Percentiles rank a stretch among this genome's conserved stretches.
These are phyloP conservation scores for Asterophora lycoperdoides DNA, from an alignment of 768 basidiomycete species.

Conservation along the genomic window DNA sequence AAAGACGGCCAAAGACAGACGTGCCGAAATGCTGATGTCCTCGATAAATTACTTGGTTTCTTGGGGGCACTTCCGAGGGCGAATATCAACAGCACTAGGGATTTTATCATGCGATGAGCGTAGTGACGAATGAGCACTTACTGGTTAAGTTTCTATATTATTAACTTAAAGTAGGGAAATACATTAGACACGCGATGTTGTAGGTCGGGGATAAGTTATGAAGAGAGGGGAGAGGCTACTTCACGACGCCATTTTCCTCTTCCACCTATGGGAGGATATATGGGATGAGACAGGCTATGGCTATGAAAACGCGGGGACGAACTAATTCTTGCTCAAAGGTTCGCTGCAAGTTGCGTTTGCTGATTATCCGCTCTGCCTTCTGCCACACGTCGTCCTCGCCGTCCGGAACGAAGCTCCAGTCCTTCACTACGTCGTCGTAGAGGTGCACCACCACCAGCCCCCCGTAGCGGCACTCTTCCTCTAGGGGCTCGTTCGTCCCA, in stretches of 20 bases:
- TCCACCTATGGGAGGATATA: not conserved
- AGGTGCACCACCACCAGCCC: constrained; percentile 7
- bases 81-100: not conserved
- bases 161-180: not conserved
- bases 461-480: constrained; percentile 2
- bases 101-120: constrained; percentile 3
- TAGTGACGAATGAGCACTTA: not conserved
- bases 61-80: too few relatives aligned
- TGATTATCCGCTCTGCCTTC: constrained; percentile 8
- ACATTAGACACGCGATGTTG: not conserved
- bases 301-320: not conserved
- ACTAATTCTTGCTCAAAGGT: not conserved
- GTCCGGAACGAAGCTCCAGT: constrained; percentile 11
- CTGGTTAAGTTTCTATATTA: not conserved
- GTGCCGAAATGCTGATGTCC: too few relatives aligned
- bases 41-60: too few relatives aligned
- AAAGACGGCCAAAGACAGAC: not conserved
- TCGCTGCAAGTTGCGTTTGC: not conserved
- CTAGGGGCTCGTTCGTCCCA: constrained; percentile 5
- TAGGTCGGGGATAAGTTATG: not conserved
- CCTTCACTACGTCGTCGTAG: constrained; percentile 13
- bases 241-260: not conserved
- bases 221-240: not conserved
- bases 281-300: not conserved
- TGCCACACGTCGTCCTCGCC: constrained; percentile 12